Percentiles rank a stretch among this genome's conserved stretches.
phyloP scores from a whole-genome alignment of 768 basidiomycete genomes.

The Cystofilobasidium ferigula region DNA sequence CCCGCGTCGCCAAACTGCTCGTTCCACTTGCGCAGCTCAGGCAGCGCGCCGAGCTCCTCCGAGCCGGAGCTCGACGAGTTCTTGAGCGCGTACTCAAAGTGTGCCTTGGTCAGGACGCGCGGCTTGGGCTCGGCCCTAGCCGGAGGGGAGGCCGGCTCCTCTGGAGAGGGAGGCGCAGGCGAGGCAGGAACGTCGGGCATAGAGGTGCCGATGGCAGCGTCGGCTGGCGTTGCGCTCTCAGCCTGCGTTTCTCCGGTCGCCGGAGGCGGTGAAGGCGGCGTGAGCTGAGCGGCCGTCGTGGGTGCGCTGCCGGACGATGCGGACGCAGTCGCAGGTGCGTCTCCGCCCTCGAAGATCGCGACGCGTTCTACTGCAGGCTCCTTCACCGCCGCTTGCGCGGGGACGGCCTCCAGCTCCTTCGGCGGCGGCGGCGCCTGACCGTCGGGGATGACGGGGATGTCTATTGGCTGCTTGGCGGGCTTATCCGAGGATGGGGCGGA shows the following conservation, averaged over 20 bases:
- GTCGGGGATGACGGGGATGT: slow-evolving; percentile 3
- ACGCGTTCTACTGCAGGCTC: neutral
- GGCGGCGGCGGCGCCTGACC: neutral
- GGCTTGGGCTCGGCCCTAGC: slow-evolving; percentile 19
- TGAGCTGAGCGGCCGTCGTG: neutral
- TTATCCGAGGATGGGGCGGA: neutral
- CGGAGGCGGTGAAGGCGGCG: neutral
- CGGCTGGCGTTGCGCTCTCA: no score
- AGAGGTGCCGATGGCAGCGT: no score
- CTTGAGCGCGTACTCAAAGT: slow-evolving; percentile 72
- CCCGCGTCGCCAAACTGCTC: slow-evolving; percentile 88
- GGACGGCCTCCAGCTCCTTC: neutral
- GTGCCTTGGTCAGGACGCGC: slow-evolving; percentile 47
- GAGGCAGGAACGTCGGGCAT: no score
- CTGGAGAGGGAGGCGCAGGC: neutral
- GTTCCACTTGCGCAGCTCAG: slow-evolving; percentile 54
- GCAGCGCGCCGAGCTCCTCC: slow-evolving; percentile 43
- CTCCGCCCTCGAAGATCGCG: neutral
- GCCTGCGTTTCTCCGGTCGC: no score
- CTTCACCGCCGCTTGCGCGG: no score
- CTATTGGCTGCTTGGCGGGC: neutral
- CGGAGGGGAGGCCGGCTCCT: neutral
- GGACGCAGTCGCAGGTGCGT: neutral
- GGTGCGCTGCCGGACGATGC: neutral
- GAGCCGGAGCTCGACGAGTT: slow-evolving; percentile 86